A percentile compares a stretch with the other conserved stretches of the same genome.
Evolutionary conservation across 257 asterid genomes (phyloP).

Genomic region (Forsythia viridissima): DNA sequence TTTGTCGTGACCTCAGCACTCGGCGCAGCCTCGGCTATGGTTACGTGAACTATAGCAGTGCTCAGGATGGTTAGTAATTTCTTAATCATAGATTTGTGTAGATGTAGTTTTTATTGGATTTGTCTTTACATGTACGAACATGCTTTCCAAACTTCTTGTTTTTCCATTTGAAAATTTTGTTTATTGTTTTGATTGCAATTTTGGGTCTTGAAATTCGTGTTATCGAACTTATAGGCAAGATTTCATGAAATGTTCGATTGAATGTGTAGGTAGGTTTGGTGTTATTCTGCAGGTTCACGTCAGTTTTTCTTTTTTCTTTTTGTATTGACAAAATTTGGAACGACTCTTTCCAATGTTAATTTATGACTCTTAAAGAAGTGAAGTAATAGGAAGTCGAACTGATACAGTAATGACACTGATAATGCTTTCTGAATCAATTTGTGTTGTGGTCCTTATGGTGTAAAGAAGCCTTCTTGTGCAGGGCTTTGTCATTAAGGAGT

Average conservation of each 20-base stretch:
- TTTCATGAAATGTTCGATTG: not conserved
- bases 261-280: not conserved
- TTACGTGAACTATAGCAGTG: conserved; percentile 72
- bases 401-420: not conserved
- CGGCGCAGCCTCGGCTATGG: conserved; percentile 85
- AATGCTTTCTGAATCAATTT: not conserved
- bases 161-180: not conserved
- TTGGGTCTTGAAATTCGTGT: not conserved
- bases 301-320: not conserved
- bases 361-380: not conserved
- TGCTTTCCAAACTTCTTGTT: not conserved
- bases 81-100: conserved; percentile 1
- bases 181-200: not conserved
- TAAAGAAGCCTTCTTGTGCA: too few species aligned
- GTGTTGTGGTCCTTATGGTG: not conserved
- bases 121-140: not conserved
- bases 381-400: not conserved
- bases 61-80: conserved; percentile 65
- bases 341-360: not conserved
- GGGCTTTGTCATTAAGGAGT: not conserved
- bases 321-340: not conserved
- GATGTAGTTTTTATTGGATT: not conserved
- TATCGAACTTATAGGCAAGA: not conserved
- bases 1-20: conserved; percentile 69
- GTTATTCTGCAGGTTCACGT: not conserved